Percentiles rank a stretch among this genome's conserved stretches.
These are phyloP conservation scores for Mycena belliarum DNA, from an alignment of 768 basidiomycete species.

Conservation along the genomic window DNA sequence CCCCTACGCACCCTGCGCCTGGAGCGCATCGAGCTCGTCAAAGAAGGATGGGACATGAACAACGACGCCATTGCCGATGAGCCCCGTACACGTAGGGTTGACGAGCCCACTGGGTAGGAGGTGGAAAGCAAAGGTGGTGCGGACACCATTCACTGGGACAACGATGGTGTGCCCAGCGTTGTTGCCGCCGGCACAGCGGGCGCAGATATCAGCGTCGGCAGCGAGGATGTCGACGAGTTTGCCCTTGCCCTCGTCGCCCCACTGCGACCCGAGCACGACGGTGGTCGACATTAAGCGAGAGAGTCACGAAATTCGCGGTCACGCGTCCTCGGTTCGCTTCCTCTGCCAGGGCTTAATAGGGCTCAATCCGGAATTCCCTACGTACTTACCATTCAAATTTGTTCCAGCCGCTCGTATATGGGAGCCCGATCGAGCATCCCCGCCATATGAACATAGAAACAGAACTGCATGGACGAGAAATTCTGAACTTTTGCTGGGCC, in stretches of 20 bases:
- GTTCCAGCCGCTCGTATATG: too few species aligned
- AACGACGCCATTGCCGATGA: conserved; percentile 96
- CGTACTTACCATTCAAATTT: too few species aligned
- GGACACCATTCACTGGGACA: conserved; percentile 66
- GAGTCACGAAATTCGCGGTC: not conserved
- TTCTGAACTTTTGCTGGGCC: too few species aligned
- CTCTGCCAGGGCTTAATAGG: too few species aligned
- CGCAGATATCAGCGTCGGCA: conserved; percentile 87
- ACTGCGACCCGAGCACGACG: conserved; percentile 85
- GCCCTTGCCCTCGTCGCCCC: conserved; percentile 93
- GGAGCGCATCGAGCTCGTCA: conserved; percentile 82
- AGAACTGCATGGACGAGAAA: too few species aligned
- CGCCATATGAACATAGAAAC: too few species aligned
- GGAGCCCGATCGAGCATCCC: too few species aligned
- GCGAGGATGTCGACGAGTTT: conserved; percentile 97
- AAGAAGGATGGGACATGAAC: conserved; percentile 96
- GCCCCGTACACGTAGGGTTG: conserved; percentile 79
- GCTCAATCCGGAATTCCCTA: too few species aligned
- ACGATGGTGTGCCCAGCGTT: conserved; percentile 99
- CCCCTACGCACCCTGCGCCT: conserved; percentile 68
- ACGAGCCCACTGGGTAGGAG: conserved; percentile 93
- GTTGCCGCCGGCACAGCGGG: conserved; percentile 96
- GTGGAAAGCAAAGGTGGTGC: conserved; percentile 94
- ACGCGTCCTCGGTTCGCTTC: not conserved
- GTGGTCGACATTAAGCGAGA: conserved; percentile 38